Percentiles rank a stretch among this genome's conserved stretches.
Conservation (phyloP, 768 basidiomycete species). For the Aureoboletus auriporus region DNA sequence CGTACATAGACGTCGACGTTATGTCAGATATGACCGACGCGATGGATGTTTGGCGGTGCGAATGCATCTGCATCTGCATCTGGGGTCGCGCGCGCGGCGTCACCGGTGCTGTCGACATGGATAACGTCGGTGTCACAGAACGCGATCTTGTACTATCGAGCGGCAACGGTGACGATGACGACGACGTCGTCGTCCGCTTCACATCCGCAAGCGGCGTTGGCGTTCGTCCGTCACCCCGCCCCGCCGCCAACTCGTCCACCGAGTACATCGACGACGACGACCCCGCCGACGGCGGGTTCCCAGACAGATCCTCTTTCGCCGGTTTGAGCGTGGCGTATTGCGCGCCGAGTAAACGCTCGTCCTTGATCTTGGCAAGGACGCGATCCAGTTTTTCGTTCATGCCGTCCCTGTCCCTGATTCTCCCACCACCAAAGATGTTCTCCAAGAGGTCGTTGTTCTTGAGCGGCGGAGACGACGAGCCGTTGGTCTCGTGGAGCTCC, state of each 20-base stretch:
- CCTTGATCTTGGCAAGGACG: conserved; percentile 72
- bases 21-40: conserved; percentile 70
- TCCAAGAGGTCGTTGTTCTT: conserved; percentile 60
- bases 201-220: conserved; percentile 26
- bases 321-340: conserved; percentile 17
- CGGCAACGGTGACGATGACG: conserved; percentile 17
- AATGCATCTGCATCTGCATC: conserved; percentile 9
- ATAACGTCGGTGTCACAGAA: conserved; percentile 25
- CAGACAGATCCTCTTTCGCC: conserved; percentile 11
- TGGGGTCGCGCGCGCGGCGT: conserved; percentile 15
- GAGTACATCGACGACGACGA: conserved; percentile 57
- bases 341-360: conserved; percentile 41
- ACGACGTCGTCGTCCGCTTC: conserved; percentile 20
- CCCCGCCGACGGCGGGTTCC: conserved; percentile 25
- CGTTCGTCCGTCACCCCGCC: conserved; percentile 21
- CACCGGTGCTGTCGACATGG: not conserved
- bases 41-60: conserved; percentile 63
- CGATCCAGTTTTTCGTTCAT: conserved; percentile 69
- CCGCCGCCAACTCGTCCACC: conserved; percentile 33
- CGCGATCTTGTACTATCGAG: conserved; percentile 20
- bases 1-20: conserved; percentile 40
- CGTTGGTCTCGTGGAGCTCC: conserved; percentile 64
- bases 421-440: conserved; percentile 46
- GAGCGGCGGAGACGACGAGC: conserved; percentile 18
- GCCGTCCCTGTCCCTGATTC: conserved; percentile 56